Evolutionary conservation across 179 eudicot genomes (phyloP).

Genomic region (Beta macrorhiza): DNA sequence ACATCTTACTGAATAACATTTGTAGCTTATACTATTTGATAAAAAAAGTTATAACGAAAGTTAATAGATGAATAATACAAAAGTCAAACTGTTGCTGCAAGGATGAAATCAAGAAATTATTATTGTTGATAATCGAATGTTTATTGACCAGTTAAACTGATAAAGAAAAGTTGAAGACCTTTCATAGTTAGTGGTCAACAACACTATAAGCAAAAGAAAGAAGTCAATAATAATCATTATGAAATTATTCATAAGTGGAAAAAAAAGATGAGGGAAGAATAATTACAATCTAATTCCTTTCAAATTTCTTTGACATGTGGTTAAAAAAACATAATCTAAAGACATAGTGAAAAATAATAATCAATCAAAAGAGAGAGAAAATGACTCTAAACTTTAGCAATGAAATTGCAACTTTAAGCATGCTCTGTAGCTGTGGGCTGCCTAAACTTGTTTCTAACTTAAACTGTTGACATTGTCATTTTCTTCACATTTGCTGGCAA

Average conservation of each 20-base stretch:
- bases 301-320: not conserved
- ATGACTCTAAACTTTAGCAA: not conserved
- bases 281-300: not conserved
- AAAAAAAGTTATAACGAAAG: no score
- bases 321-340: not conserved
- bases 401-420: slow-evolving; percentile 5
- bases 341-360: not conserved
- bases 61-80: no score
- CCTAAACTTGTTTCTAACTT: not conserved
- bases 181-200: not conserved
- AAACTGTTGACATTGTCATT: slow-evolving; percentile 14
- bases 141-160: not conserved
- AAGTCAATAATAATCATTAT: slow-evolving; percentile 1
- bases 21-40: no score
- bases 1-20: no score
- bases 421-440: not conserved
- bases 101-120: not conserved
- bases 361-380: not conserved
- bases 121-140: not conserved
- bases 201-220: not conserved
- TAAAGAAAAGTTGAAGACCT: not conserved
- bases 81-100: no score
- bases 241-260: not conserved
- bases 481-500: slow-evolving; percentile 26
- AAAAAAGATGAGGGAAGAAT: not conserved